A percentile compares a stretch with the other conserved stretches of the same genome.
phyloP scores from a whole-genome alignment of 371 early-diverging fungal species.

The Polyrhizophydium stewartii region DNA sequence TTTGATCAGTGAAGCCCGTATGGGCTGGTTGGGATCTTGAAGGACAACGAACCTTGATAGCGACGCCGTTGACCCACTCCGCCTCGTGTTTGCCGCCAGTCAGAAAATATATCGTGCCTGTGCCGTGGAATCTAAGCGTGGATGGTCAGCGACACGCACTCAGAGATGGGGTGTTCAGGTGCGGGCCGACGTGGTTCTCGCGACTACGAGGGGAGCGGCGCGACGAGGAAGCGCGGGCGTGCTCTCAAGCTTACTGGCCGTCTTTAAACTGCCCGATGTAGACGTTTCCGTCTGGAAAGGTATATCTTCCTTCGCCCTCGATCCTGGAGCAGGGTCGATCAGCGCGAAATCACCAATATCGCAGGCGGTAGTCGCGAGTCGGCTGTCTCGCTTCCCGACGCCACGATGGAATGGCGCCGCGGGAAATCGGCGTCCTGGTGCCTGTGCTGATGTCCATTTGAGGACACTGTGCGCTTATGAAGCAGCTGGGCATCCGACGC shows the following conservation, averaged over 20 bases:
- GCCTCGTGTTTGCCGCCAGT: constrained; percentile 44
- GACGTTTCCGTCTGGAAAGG: constrained; percentile 41
- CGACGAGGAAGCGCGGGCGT: background rate
- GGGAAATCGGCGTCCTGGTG: too few species aligned
- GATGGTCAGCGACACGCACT: background rate
- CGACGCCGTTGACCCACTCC: constrained; percentile 36
- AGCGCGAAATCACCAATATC: too few species aligned
- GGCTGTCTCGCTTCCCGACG: too few species aligned
- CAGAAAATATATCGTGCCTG: constrained; percentile 42
- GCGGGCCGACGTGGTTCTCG: too few species aligned
- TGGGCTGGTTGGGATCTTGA: too few species aligned
- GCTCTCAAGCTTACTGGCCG: constrained; percentile 29
- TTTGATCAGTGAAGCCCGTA: background rate
- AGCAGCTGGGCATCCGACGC: too few species aligned
- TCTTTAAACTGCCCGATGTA: constrained; percentile 49
- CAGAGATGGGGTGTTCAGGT: too few species aligned
- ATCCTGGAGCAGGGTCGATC: constrained; percentile 34
- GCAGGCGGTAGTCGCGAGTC: too few species aligned
- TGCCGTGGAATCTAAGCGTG: constrained; percentile 42
- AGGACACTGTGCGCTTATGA: too few species aligned
- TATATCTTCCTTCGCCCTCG: constrained; percentile 45
- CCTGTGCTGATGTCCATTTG: too few species aligned
- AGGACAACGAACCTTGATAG: constrained; percentile 23
- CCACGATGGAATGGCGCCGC: too few species aligned
- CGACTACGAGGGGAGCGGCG: background rate